Evolutionary conservation across 2,329 filamentous ascomycete genomes (phyloP).

Genomic region (Pseudogymnoascus sp.): DNA sequence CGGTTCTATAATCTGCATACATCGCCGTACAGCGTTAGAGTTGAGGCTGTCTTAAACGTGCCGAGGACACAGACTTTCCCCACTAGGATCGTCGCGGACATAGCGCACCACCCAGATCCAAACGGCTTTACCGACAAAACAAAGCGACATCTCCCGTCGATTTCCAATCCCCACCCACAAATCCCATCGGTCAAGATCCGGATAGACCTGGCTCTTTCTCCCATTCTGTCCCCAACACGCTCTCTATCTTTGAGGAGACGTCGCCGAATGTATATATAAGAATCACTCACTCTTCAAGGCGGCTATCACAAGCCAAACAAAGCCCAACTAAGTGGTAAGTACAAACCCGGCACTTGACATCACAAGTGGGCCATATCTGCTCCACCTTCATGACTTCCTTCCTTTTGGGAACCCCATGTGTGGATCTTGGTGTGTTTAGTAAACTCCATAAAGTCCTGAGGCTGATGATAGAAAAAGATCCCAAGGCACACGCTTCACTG

Average conservation of each 20-base stretch:
- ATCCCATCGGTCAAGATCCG: not conserved
- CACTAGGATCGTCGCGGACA: conserved; percentile 8
- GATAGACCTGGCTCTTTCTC: not conserved
- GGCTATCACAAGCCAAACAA: not conserved
- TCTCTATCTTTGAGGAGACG: not conserved
- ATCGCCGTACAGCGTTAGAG: not conserved
- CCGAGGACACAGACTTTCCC: conserved; percentile 2
- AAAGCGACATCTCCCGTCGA: conserved; percentile 3
- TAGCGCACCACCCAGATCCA: conserved; percentile 2
- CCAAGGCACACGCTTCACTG: not conserved
- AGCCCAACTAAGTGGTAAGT: conserved; percentile 1
- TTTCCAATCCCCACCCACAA: conserved; percentile 2
- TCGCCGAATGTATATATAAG: not conserved
- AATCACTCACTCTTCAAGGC: not conserved
- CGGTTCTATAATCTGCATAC: not conserved
- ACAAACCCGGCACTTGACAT: not conserved
- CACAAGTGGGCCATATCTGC: conserved; percentile 5
- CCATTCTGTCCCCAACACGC: not conserved
- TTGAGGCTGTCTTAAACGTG: conserved; percentile 6
- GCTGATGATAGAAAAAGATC: conserved; percentile 2
- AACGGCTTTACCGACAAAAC: conserved; percentile 4
- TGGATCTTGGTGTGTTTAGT: not conserved
- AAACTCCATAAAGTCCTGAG: not conserved
- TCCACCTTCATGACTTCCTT: not conserved
- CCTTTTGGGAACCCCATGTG: not conserved